A percentile compares a stretch with the other conserved stretches of the same genome.
Evolutionary conservation across 2,329 filamentous ascomycete species (phyloP).

Genomic region (Stachybotrys elegans): DNA sequence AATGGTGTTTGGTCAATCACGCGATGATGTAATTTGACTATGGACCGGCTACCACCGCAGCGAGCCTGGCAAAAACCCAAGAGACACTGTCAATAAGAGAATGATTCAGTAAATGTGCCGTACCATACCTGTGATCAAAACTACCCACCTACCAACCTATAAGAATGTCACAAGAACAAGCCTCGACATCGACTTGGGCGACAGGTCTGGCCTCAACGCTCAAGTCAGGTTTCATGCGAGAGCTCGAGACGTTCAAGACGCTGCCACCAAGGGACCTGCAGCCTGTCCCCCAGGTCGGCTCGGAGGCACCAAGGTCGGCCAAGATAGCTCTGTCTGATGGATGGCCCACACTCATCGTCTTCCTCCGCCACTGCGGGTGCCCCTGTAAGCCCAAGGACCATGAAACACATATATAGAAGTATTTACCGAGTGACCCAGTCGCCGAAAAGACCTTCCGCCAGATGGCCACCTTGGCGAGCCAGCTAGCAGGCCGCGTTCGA

Average conservation of each 20-base stretch:
- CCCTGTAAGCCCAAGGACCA: constrained; percentile 50
- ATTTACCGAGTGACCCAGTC: constrained; percentile 35
- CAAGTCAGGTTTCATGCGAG: constrained; percentile 24
- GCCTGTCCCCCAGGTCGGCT: constrained; percentile 45
- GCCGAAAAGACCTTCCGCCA: constrained; percentile 61
- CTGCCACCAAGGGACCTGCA: constrained; percentile 36
- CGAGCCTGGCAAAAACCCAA: too few species aligned
- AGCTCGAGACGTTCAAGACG: constrained; percentile 35
- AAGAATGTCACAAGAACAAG: neutral
- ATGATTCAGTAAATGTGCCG: too few species aligned
- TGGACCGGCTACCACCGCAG: too few species aligned
- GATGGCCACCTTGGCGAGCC: constrained; percentile 46
- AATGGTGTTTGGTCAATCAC: too few species aligned
- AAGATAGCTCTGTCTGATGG: constrained; percentile 47
- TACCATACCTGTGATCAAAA: too few species aligned
- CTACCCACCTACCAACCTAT: too few species aligned
- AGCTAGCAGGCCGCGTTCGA: constrained; percentile 41
- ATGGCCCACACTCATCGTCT: constrained; percentile 58
- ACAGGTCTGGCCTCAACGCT: too few species aligned
- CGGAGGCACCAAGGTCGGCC: constrained; percentile 48
- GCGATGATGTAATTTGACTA: too few species aligned
- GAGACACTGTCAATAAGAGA: too few species aligned
- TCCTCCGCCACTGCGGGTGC: constrained; percentile 69
- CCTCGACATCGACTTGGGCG: neutral
- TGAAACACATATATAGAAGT: neutral